Evolutionary conservation across 1,139 yeast species (phyloP).

Genomic region (Candida albicans): DNA sequence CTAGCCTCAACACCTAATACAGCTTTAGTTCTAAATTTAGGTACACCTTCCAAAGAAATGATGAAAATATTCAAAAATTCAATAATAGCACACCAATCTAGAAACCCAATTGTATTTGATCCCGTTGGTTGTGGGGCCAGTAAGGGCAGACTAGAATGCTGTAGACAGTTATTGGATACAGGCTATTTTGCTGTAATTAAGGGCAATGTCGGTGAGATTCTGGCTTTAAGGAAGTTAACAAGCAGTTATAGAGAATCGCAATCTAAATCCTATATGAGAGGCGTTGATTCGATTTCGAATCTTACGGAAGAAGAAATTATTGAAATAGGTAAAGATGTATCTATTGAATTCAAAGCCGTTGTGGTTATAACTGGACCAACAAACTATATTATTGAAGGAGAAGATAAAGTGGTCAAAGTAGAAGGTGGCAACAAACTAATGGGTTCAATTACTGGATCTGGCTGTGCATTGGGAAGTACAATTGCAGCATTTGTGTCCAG

Average conservation of each 20-base stretch:
- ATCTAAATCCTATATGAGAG: constrained; percentile 54
- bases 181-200: constrained; percentile 74
- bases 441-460: constrained; percentile 84
- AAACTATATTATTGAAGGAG: constrained; percentile 30
- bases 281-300: constrained; percentile 63
- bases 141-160: constrained; percentile 49
- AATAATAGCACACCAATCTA: constrained; percentile 50
- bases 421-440: constrained; percentile 67
- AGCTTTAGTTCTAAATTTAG: constrained; percentile 71
- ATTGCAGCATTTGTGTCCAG: constrained; percentile 63
- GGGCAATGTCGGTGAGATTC: constrained; percentile 86
- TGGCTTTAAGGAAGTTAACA: constrained; percentile 39
- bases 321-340: constrained; percentile 51
- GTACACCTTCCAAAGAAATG: constrained; percentile 57
- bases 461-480: constrained; percentile 80
- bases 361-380: constrained; percentile 64
- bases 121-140: constrained; percentile 95
- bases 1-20: constrained; percentile 56
- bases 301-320: constrained; percentile 29
- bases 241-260: constrained; percentile 31
- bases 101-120: constrained; percentile 72
- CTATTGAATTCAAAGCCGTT: constrained; percentile 54
- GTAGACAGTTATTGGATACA: constrained; percentile 48
- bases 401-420: constrained; percentile 20
- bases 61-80: constrained; percentile 53